These are phyloP conservation scores for Spathaspora jeffriesii DNA, from an alignment of 1,139 yeast species.

Conservation along the genomic window DNA sequence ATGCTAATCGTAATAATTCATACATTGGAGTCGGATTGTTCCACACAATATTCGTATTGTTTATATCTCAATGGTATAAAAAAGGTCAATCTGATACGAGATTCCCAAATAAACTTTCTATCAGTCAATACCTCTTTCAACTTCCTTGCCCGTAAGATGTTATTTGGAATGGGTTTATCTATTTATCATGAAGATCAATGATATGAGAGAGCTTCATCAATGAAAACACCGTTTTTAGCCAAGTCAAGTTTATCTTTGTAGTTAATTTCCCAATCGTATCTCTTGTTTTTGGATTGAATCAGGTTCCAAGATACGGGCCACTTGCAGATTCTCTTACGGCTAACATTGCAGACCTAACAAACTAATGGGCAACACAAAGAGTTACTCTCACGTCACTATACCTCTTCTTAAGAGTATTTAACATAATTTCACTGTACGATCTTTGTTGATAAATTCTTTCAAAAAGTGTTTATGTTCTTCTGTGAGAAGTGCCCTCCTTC, in stretches of 20 bases:
- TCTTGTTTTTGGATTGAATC: background rate
- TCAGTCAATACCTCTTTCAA: no score
- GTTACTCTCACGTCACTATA: background rate
- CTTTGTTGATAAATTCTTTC: background rate
- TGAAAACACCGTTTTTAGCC: conserved; percentile 11
- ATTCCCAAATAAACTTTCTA: no score
- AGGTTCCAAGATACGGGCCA: conserved; percentile 1
- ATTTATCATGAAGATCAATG: no score
- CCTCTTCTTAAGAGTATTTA: background rate
- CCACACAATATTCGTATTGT: no score
- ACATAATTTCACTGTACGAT: background rate
- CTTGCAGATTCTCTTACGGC: background rate
- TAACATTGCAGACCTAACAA: conserved; percentile 3
- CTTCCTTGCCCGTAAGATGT: no score
- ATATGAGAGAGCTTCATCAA: no score
- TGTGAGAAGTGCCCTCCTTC: background rate
- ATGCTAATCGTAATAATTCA: no score
- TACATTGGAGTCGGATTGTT: no score
- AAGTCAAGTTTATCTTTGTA: conserved; percentile 4
- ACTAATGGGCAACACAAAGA: background rate
- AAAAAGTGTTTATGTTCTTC: background rate
- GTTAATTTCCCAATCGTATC: conserved; percentile 3
- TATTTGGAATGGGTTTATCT: no score
- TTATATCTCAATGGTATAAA: no score
- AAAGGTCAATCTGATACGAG: no score